phyloP scores from a whole-genome alignment of 2,329 filamentous ascomycete genomes.

The Aspergillus sergii region DNA sequence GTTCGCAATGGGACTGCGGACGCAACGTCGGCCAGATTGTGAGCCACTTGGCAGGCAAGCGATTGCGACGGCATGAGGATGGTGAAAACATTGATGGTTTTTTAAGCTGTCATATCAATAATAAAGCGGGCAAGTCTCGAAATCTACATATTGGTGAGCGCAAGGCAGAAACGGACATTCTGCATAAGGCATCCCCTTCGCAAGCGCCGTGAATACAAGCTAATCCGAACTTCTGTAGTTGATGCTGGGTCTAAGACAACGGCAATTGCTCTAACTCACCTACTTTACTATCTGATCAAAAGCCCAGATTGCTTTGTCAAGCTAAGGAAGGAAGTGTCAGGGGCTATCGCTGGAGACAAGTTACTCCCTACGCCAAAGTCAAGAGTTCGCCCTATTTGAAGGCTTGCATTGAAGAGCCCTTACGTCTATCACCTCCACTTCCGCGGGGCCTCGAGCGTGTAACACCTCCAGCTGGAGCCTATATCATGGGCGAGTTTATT shows the following conservation, averaged over 20 bases:
- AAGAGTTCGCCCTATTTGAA: slow-evolving; percentile 14
- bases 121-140: neutral
- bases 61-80: neutral
- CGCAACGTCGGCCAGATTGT: neutral
- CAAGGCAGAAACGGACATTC: neutral
- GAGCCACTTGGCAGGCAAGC: neutral
- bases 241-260: neutral
- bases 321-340: neutral
- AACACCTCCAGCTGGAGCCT: slow-evolving; percentile 10
- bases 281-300: neutral
- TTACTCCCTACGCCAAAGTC: slow-evolving; percentile 1
- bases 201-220: neutral
- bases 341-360: too few species aligned
- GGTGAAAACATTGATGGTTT: neutral
- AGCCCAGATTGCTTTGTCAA: neutral
- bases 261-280: neutral
- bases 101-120: neutral
- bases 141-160: neutral
- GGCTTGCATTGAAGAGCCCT: slow-evolving; percentile 13
- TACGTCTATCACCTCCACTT: slow-evolving; percentile 11
- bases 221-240: neutral
- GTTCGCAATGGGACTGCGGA: neutral
- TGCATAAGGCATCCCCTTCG: neutral
- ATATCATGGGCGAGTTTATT: slow-evolving; percentile 12
- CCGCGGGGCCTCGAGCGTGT: slow-evolving; percentile 9